Evolutionary conservation across 768 basidiomycete species (phyloP), one percentile per base, ranked within the genome.

Genomic region (Kwoniella heveanensis): DNA sequence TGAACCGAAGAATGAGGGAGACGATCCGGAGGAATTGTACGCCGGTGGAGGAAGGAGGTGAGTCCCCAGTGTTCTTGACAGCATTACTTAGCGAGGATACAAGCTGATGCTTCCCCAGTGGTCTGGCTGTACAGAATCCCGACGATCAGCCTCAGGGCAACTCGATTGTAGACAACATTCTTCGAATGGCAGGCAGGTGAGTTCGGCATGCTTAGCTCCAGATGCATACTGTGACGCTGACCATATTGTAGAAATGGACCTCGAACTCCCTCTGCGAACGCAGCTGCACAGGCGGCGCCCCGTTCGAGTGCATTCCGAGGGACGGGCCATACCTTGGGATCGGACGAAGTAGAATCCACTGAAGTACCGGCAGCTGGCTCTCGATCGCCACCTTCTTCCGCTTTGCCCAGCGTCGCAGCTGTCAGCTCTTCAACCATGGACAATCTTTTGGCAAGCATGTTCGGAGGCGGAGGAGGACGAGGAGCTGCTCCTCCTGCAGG

Each of bases 1-100:
- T 36, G 84, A 84, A 19, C 82, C 83, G 1, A 67, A 71, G 17
- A 74, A 47, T 46, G 58, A 53, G 2, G 60, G 50, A 5, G 58
- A 52, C 24, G 53, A 46, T 21, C 77, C 74, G 4, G 86, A 90
- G 71, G 88, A 84, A 68, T 90, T 88, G 85, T 98, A 91, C 79
- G 88, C 95, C 2, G 95, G 95, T n/a, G 95, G 95, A 0, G 95
- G 95, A 78, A 83, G 91, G 74, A 93, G 92, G 93, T 90, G 32
- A 54, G 74, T 46, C n/a, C 17, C n/a, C n/a, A n/a, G n/a, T n/a
- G 25, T 25, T 49, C 12, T 47, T 53, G 17, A 54, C 12, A 50
- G 36, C 30, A 21, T n/a, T 50, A 7, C 12, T 15, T n/a, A 10
- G 6, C 24, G 27, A 30, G 54, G 32, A 65, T 37, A 68, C 22